Evolutionary conservation across 768 basidiomycete species (phyloP), one percentile per base, ranked within the genome.

Genomic region (Tylopilus balloui): DNA sequence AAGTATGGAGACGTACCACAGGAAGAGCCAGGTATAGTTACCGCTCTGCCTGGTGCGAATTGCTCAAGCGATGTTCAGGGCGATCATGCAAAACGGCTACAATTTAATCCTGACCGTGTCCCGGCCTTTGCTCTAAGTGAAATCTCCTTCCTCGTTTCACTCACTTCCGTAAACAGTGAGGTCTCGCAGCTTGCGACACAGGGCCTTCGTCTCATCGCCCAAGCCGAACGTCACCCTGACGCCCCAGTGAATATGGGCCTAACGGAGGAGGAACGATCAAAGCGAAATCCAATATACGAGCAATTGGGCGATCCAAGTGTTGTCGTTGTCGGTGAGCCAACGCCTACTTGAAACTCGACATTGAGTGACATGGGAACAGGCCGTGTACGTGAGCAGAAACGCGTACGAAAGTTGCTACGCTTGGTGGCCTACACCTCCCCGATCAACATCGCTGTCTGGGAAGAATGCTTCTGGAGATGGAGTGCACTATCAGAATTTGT

Each of bases 381-480:
- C 28, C 86, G 91, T 23, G 73, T 86, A 36, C 83, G 79, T 4
- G 80, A 88, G 62, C 90, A 92, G 69, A 91, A 86, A 65, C 80
- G 89, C 3, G 77, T 89, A 24, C 76, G 91, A 14, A 86, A 82
- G 64, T 69, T 88, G 21, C 64, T 91, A 43, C 78, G 86, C 6
- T 62, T 79, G 45, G 73, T 89, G 39, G 75, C 80, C 1, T 78
- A 77, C 24, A 80, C 85, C 13, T 78, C 78, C 25, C 78, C 81
- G 1, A 76, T 80, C n/a, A 80, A 88, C 45, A 71, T 86, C 19
- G 86, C 85, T 0, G 84, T 88, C 3, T 93, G 90, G 90, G 75
- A 84, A 54, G 90, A 92, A 59, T 84, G 81, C 52, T 91, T 84
- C 63, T 83, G 78, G 71, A 74, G 88, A 41, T 92, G 88, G 88